Evolutionary conservation across 768 basidiomycete species (phyloP).

Genomic region (Cubamyces sp.): DNA sequence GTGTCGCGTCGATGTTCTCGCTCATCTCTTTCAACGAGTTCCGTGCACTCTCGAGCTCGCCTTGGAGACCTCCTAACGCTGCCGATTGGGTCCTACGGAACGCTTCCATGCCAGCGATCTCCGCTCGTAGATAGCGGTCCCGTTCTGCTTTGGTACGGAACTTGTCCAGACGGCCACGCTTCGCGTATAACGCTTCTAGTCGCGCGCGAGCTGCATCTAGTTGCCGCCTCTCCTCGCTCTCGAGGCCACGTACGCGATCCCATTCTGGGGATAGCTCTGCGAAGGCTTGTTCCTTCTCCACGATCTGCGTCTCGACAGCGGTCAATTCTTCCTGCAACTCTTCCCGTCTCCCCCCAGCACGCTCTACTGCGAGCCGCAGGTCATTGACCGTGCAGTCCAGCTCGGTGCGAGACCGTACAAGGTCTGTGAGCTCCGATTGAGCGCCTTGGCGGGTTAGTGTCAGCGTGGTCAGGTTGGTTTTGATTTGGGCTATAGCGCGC

Average conservation of each 20-base stretch:
- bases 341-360: slow-evolving; percentile 65
- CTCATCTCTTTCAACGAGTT: slow-evolving; percentile 60
- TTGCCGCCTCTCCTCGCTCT: slow-evolving; percentile 59
- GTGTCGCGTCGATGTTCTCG: slow-evolving; percentile 56
- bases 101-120: slow-evolving; percentile 70
- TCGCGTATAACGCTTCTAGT: slow-evolving; percentile 78
- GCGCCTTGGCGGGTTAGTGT: slow-evolving; percentile 72
- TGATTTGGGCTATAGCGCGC: slow-evolving; percentile 67
- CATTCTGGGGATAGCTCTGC: slow-evolving; percentile 71
- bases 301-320: slow-evolving; percentile 61
- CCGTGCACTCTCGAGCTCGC: slow-evolving; percentile 53
- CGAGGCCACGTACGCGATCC: slow-evolving; percentile 57
- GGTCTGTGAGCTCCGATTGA: slow-evolving; percentile 84
- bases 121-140: slow-evolving; percentile 79
- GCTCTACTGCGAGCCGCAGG: slow-evolving; percentile 65
- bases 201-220: slow-evolving; percentile 77
- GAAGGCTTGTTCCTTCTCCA: slow-evolving; percentile 63
- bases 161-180: slow-evolving; percentile 86
- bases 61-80: slow-evolving; percentile 56
- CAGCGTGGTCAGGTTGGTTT: slow-evolving; percentile 73
- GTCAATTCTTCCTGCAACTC: slow-evolving; percentile 68
- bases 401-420: slow-evolving; percentile 83
- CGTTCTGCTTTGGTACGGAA: slow-evolving; percentile 85
- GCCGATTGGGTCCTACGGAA: slow-evolving; percentile 59
- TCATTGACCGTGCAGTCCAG: slow-evolving; percentile 84